phyloP scores from a whole-genome alignment of 768 basidiomycete genomes.

The Lentinula boryana region DNA sequence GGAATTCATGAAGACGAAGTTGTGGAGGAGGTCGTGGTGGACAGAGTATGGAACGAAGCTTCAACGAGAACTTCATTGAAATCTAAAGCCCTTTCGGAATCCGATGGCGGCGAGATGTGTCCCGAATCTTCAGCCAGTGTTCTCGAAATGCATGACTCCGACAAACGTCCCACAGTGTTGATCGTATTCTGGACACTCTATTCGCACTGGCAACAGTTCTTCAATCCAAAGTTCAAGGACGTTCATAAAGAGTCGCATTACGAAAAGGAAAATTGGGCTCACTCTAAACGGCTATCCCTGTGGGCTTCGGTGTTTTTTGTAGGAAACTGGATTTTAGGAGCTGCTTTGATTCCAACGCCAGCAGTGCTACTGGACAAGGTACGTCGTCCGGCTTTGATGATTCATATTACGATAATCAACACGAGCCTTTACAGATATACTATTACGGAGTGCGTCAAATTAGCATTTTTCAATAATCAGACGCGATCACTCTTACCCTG shows the following conservation, averaged over 20 bases:
- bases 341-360: constrained; percentile 2
- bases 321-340: constrained; percentile 5
- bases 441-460: constrained; percentile 3
- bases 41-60: not conserved
- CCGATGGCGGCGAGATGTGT: not conserved
- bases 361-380: constrained; percentile 5
- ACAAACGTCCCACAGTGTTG: not conserved
- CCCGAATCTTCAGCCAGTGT: not conserved
- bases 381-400: not conserved
- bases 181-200: not conserved
- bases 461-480: not conserved
- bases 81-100: constrained; percentile 1
- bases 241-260: not conserved
- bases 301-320: constrained; percentile 6
- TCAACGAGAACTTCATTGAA: not conserved
- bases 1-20: not conserved
- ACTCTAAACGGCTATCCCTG: constrained; percentile 1
- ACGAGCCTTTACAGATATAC: not conserved
- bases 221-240: constrained; percentile 1
- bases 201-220: not conserved
- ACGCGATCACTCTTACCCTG: not conserved
- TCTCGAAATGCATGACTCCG: not conserved
- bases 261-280: constrained; percentile 3
- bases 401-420: not conserved
- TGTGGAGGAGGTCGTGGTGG: constrained; percentile 6